phyloP scores from a whole-genome alignment of 768 basidiomycete genomes.

The Pleurotus eryngii region DNA sequence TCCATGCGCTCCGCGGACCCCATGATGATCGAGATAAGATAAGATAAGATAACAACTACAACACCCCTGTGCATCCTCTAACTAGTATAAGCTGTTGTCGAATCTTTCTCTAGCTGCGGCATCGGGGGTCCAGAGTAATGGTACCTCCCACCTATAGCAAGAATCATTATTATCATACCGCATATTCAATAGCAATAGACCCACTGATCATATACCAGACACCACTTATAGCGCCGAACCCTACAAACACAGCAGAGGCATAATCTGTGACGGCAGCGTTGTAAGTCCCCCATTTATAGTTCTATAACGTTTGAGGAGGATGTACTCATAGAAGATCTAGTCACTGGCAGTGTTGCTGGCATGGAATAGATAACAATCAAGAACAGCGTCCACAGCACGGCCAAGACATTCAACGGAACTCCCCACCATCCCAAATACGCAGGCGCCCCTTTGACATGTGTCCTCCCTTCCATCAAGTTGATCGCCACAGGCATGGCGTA shows the following conservation, averaged over 20 bases:
- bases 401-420: conserved; percentile 40
- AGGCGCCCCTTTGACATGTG: conserved; percentile 44
- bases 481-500: conserved; percentile 62
- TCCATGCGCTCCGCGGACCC: no score
- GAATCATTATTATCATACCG: neutral
- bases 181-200: conserved; percentile 17
- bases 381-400: conserved; percentile 58
- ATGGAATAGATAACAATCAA: conserved; percentile 67
- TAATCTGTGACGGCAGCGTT: conserved; percentile 42
- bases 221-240: conserved; percentile 54
- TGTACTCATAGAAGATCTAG: conserved; percentile 44
- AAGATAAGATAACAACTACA: no score
- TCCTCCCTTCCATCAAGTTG: conserved; percentile 41
- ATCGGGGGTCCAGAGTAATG: conserved; percentile 3
- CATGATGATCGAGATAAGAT: no score
- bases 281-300: neutral
- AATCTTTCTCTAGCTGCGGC: neutral
- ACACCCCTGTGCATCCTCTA: no score
- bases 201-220: conserved; percentile 59
- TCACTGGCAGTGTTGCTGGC: conserved; percentile 60
- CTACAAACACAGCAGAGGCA: conserved; percentile 64
- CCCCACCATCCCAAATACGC: conserved; percentile 48
- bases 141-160: neutral
- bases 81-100: no score
- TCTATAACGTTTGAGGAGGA: neutral